Percentiles rank a stretch among this genome's conserved stretches.
These are phyloP conservation scores for Pisolithus sp. DNA, from an alignment of 768 basidiomycete genomes.

Conservation along the genomic window DNA sequence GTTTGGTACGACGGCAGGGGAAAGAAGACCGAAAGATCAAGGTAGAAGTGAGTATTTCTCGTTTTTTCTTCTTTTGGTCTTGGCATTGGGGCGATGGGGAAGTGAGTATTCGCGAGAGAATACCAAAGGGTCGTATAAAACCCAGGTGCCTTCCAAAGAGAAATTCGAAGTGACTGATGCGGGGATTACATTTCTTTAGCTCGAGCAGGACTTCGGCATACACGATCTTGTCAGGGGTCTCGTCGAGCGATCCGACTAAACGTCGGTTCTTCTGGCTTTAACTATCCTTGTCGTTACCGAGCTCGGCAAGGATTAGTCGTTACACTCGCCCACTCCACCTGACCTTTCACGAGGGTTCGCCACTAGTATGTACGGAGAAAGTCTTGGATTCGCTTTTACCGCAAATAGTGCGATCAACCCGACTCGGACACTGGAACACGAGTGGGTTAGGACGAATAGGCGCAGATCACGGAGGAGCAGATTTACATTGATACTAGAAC, in stretches of 20 bases:
- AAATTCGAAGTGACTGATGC: neutral
- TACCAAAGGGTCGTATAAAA: neutral
- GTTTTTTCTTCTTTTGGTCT: neutral
- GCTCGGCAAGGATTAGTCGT: neutral
- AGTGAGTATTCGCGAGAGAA: neutral
- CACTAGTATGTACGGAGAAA: too few relatives aligned
- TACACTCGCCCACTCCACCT: too few relatives aligned
- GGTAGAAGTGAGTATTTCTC: constrained; percentile 39
- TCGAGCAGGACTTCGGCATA: constrained; percentile 52
- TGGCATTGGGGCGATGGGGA: neutral
- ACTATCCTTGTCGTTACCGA: neutral
- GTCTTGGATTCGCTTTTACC: too few relatives aligned
- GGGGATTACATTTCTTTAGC: constrained; percentile 28
- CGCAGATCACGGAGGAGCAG: too few relatives aligned
- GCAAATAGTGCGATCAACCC: too few relatives aligned
- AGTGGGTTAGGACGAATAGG: too few relatives aligned
- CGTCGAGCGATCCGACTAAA: neutral
- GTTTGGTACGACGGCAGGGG: constrained; percentile 55
- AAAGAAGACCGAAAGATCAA: constrained; percentile 46
- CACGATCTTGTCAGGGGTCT: constrained; percentile 18
- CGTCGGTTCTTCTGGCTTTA: too few relatives aligned
- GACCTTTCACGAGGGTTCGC: too few relatives aligned
- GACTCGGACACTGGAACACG: too few relatives aligned
- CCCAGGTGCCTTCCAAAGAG: too few relatives aligned
- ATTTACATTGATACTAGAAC: too few relatives aligned